A percentile compares a stretch with the other conserved stretches of the same genome.
Evolutionary conservation across 2,329 filamentous ascomycete species (phyloP).

Genomic region (Thelonectria blattea): DNA sequence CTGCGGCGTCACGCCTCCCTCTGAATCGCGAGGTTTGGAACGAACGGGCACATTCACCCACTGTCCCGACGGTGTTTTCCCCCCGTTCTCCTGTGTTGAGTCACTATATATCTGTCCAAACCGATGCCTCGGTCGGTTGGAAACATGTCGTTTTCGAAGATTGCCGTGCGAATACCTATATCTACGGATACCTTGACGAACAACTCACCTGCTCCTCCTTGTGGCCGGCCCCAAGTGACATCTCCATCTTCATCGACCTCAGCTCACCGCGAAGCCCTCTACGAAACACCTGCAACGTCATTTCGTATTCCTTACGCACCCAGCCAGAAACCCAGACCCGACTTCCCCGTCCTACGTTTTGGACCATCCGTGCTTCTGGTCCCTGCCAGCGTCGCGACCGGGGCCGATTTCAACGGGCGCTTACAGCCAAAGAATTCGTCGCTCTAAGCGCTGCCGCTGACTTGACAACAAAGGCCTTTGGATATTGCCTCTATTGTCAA

Average conservation of each 20-base stretch:
- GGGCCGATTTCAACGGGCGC: conserved; percentile 31
- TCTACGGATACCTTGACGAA: conserved; percentile 16
- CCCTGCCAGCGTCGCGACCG: conserved; percentile 31
- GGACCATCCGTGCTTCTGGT: conserved; percentile 21
- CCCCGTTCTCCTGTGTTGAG: conserved; percentile 36
- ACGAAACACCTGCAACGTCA: conserved; percentile 19
- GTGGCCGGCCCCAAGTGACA: conserved; percentile 36
- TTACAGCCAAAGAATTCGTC: conserved; percentile 25
- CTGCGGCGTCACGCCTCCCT: conserved; percentile 18
- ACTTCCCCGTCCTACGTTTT: conserved; percentile 32
- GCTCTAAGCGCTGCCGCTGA: conserved; percentile 37
- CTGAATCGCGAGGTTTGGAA: conserved; percentile 33
- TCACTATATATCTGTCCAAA: conserved; percentile 35
- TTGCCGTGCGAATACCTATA: conserved; percentile 29
- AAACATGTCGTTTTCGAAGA: conserved; percentile 19
- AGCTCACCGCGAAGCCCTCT: conserved; percentile 23
- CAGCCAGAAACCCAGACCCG: conserved; percentile 6
- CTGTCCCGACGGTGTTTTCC: conserved; percentile 38
- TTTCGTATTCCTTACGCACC: conserved; percentile 9
- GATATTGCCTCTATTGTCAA: conserved; percentile 24
- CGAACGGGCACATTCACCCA: conserved; percentile 34
- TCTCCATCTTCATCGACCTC: conserved; percentile 13
- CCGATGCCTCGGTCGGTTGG: conserved; percentile 39
- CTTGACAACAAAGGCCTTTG: conserved; percentile 23
- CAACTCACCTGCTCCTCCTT: conserved; percentile 25